These are phyloP conservation scores for Boletus patriciae DNA, from an alignment of 768 basidiomycete genomes.

Conservation along the genomic window DNA sequence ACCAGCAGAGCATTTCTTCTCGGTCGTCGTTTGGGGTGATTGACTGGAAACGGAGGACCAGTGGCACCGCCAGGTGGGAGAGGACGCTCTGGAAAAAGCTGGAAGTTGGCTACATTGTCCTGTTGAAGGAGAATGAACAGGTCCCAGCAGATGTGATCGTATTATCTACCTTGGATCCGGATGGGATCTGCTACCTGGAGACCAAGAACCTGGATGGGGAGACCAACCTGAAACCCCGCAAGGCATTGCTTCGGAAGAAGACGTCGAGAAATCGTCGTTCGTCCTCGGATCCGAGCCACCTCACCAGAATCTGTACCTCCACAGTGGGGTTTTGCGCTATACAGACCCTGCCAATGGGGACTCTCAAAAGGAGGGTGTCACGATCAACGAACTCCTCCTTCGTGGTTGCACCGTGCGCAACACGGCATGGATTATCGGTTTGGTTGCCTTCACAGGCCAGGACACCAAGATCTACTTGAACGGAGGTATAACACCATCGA, in stretches of 20 bases:
- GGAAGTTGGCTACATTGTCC: slow-evolving; percentile 93
- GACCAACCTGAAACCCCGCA: slow-evolving; percentile 91
- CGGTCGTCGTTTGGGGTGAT: slow-evolving; percentile 68
- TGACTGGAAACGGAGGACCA: slow-evolving; percentile 69
- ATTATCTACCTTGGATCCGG: slow-evolving; percentile 86
- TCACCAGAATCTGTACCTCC: slow-evolving; percentile 89
- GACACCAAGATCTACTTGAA: too few species aligned
- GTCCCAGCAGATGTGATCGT: slow-evolving; percentile 96
- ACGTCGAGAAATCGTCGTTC: slow-evolving; percentile 84
- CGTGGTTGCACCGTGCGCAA: slow-evolving; percentile 90
- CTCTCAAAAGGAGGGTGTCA: slow-evolving; percentile 64
- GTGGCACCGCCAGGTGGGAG: slow-evolving; percentile 85
- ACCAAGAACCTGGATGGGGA: slow-evolving; percentile 99
- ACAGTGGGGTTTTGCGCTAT: slow-evolving; percentile 83
- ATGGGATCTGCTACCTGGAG: slow-evolving; percentile 92
- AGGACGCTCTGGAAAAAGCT: slow-evolving; percentile 98
- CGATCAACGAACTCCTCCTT: slow-evolving; percentile 90
- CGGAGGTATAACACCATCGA: too few species aligned
- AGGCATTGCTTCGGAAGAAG: slow-evolving; percentile 81
- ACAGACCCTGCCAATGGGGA: slow-evolving; percentile 52
- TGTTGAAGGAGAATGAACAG: slow-evolving; percentile 91
- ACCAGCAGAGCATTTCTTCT: slow-evolving; percentile 58
- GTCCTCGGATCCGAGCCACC: slow-evolving; percentile 91
- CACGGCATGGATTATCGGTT: slow-evolving; percentile 87
- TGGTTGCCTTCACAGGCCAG: slow-evolving; percentile 96